A percentile compares a stretch with the other conserved stretches of the same genome.
Evolutionary conservation across 2,329 filamentous ascomycete species (phyloP).

Genomic region (Diaporthe citrichinensis): DNA sequence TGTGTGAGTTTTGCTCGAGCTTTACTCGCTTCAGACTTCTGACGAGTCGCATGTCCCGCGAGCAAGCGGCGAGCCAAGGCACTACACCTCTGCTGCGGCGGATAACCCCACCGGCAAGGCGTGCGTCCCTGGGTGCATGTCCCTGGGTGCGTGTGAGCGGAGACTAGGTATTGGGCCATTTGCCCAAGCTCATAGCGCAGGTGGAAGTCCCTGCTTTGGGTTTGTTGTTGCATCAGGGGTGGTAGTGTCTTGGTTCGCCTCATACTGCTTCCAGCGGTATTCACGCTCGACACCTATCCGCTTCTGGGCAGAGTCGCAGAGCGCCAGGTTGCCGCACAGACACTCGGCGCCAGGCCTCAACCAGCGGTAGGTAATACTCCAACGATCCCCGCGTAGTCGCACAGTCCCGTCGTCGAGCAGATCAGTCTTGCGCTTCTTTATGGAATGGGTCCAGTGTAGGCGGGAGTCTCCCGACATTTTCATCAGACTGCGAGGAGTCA

Average conservation of each 20-base stretch:
- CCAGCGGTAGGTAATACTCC: conserved; percentile 71
- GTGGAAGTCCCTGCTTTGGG: background rate
- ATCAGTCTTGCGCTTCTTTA: conserved; percentile 58
- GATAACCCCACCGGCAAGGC: conserved; percentile 4
- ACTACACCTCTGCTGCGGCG: background rate
- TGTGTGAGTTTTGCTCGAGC: conserved; percentile 20
- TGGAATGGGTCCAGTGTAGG: conserved; percentile 60
- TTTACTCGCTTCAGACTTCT: conserved; percentile 31
- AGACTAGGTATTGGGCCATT: background rate
- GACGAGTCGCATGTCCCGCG: conserved; percentile 24
- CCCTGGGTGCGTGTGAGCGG: background rate
- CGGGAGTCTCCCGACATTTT: conserved; percentile 64
- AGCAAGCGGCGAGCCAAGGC: conserved; percentile 1
- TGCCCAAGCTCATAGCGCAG: conserved; percentile 21
- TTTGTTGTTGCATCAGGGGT: background rate
- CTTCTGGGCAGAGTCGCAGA: conserved; percentile 67
- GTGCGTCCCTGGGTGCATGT: background rate
- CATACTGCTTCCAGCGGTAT: conserved; percentile 61
- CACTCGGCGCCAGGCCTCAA: conserved; percentile 60
- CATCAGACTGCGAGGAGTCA: conserved; percentile 65
- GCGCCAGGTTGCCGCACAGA: conserved; percentile 62
- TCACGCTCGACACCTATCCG: conserved; percentile 62
- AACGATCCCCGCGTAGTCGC: conserved; percentile 59
- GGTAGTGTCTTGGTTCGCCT: conserved; percentile 21
- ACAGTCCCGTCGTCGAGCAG: conserved; percentile 56